Base-by-base conservation (phyloP, 345 rosid genomes). In the Heritiera fomes region DNA sequence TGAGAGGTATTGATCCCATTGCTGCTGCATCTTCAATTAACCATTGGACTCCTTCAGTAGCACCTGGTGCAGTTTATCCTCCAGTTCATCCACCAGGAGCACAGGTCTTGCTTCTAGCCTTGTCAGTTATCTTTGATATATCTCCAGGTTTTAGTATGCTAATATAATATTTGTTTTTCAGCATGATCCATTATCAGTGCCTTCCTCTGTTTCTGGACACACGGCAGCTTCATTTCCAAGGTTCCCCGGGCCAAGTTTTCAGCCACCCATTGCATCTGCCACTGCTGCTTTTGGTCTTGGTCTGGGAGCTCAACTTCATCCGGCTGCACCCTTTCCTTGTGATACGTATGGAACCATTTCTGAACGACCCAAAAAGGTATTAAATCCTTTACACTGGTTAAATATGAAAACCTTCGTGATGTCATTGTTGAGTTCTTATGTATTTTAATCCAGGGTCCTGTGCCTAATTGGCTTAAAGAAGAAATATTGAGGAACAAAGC, bases 391-490 rank as follows among this genome's bases (percentile, higher is more conserved):
- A 72, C 46, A 8, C 8, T 83, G 71, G 23, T 81, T 76, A 49
- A 14, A 73, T 78, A 1, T 55, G 56, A 55, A 65, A 56, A 7
- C 70, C 46, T 73, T 55, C 32, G 63, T 59, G 45, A n/a, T 75
- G 7, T 56, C 43, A 43, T 70, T 81, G 7, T 80, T 75, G 78
- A 75, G 43, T 69, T 79, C 47, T 80, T 78, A 80, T 85, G 38
- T 34, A 34, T 2, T 49, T 73, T 77, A 82, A 85, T 83, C 78
- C 90, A 97, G 99, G 94, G 88, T 68, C 85, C 91, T 78, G 94
- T 97, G 62, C 99, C 99, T 82, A 91, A 90, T 82, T 97, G 99
- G 99, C 98, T 97, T 67, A 91, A 91, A 85, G 99, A 94, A 80
- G 98, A 97, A 85, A 87, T 97, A 77, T 86, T 91, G 73, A 94